phyloP scores from a whole-genome alignment of 2,329 filamentous ascomycete genomes.

The Colletotrichum godetiae region DNA sequence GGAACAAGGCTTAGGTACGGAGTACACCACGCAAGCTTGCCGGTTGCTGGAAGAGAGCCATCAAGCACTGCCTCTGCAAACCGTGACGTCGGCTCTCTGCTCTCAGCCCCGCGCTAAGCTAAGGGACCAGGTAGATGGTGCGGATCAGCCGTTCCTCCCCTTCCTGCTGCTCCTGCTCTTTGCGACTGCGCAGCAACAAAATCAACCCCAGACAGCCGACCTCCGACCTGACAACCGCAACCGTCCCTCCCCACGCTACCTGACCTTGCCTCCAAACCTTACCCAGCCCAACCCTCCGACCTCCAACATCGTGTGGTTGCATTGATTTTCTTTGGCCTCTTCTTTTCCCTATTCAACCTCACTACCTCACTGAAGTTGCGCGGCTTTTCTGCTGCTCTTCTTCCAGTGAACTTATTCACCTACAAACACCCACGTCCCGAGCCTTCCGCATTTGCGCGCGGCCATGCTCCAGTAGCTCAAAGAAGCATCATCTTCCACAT shows the following conservation, averaged over 20 bases:
- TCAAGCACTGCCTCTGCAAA: neutral
- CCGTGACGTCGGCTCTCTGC: slow-evolving; percentile 33
- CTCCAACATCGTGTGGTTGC: neutral
- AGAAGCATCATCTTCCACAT: slow-evolving; percentile 28
- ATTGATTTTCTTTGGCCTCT: neutral
- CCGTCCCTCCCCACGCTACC: neutral
- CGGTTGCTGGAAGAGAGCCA: neutral
- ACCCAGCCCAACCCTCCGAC: slow-evolving; percentile 10
- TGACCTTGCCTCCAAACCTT: slow-evolving; percentile 13
- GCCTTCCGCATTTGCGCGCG: slow-evolving; percentile 17
- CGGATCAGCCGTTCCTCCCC: slow-evolving; percentile 18
- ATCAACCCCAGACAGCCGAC: neutral
- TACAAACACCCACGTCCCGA: slow-evolving; percentile 6
- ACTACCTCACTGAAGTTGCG: slow-evolving; percentile 10
- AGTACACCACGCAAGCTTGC: neutral
- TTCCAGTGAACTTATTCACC: slow-evolving; percentile 16
- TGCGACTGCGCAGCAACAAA: slow-evolving; percentile 14
- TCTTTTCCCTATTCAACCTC: neutral
- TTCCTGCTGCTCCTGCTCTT: slow-evolving; percentile 6
- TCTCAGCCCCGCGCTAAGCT: slow-evolving; percentile 34
- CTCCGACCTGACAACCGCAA: slow-evolving; percentile 8
- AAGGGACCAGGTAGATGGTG: slow-evolving; percentile 1
- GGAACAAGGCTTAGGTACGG: no score
- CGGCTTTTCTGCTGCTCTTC: slow-evolving; percentile 22
- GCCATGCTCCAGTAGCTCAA: slow-evolving; percentile 34